Conservation (phyloP, 148 eudicot species). For the Diospyros kaki region DNA sequence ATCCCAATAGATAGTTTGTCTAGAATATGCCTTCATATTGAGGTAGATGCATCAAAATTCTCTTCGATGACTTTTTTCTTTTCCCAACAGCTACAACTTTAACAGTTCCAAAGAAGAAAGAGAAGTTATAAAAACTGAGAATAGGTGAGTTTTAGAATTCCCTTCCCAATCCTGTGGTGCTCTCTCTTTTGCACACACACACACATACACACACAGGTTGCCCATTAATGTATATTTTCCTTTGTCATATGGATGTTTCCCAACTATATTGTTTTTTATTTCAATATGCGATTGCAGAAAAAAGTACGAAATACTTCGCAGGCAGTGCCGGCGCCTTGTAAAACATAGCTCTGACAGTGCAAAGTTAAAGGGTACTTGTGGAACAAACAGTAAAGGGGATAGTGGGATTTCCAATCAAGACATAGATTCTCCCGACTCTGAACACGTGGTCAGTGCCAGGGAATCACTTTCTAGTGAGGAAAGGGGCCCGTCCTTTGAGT, state of each 20-base stretch:
- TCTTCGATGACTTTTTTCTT: slow-evolving; percentile 5
- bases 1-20: too few species aligned
- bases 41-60: neutral
- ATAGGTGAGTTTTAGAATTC: slow-evolving; percentile 43
- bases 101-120: slow-evolving; percentile 78
- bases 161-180: neutral
- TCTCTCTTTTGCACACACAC: neutral
- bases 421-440: slow-evolving; percentile 61
- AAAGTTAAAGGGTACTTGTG: slow-evolving; percentile 28
- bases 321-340: slow-evolving; percentile 60
- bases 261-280: neutral
- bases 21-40: too few species aligned
- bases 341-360: slow-evolving; percentile 32
- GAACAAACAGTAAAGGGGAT: slow-evolving; percentile 33
- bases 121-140: slow-evolving; percentile 51
- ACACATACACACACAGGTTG: neutral
- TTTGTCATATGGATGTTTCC: neutral
- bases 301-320: slow-evolving; percentile 81
- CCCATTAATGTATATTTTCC: neutral
- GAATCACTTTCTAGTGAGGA: slow-evolving; percentile 81
- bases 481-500: slow-evolving; percentile 41
- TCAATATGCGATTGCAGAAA: slow-evolving; percentile 43
- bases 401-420: slow-evolving; percentile 30
- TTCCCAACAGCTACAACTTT: slow-evolving; percentile 60
- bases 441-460: slow-evolving; percentile 75